A percentile compares a stretch with the other conserved stretches of the same genome.
Evolutionary conservation across 257 asterid species (phyloP).

Genomic region (Salvia miltiorrhiza): DNA sequence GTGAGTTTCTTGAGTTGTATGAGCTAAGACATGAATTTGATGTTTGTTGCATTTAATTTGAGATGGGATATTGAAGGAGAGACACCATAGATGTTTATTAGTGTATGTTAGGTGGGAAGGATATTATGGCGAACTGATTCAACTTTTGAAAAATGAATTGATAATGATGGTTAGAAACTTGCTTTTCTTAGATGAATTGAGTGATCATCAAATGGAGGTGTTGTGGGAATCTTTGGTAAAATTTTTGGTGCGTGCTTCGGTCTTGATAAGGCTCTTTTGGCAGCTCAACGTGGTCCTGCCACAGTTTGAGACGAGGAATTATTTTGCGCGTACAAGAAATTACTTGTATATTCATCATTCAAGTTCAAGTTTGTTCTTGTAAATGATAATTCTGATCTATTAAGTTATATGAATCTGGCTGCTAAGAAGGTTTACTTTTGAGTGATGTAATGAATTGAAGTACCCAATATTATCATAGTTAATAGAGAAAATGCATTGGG

Average conservation of each 20-base stretch:
- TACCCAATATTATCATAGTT: neutral
- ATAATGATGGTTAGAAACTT: neutral
- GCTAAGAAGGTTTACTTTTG: neutral
- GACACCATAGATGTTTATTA: neutral
- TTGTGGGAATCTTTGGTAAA: neutral
- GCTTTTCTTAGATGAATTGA: neutral
- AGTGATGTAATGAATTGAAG: neutral
- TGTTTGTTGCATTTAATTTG: neutral
- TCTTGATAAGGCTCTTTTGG: neutral
- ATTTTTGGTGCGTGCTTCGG: neutral
- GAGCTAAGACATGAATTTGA: neutral
- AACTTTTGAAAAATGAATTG: neutral
- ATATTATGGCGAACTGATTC: neutral
- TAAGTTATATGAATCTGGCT: constrained; percentile 7
- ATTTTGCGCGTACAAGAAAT: neutral
- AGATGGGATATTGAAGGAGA: neutral
- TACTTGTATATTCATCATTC: neutral
- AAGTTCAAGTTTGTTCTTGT: neutral
- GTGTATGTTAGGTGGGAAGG: neutral
- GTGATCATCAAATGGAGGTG: neutral
- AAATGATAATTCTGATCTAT: neutral
- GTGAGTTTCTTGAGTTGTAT: constrained; percentile 44
- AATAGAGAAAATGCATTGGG: neutral
- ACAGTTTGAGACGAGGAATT: neutral
- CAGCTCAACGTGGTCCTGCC: neutral